Evolutionary conservation across 2,329 filamentous ascomycete species (phyloP).

Genomic region (Cladosporium sp.): DNA sequence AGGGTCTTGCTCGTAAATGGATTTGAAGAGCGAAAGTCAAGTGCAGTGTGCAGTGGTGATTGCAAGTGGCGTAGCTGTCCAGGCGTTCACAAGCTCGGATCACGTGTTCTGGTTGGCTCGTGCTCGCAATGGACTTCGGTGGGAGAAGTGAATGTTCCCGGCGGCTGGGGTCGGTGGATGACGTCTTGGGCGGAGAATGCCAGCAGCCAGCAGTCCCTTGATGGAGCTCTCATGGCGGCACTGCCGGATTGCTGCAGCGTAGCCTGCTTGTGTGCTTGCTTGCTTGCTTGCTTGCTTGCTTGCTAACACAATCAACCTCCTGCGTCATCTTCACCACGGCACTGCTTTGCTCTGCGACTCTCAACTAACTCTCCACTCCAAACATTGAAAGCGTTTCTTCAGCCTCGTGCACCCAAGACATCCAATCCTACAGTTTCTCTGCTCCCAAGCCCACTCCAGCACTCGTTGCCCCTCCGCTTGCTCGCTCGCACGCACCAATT

Average conservation of each 20-base stretch:
- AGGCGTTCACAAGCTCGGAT: slow-evolving; percentile 7
- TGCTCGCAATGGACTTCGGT: neutral
- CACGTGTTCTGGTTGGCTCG: slow-evolving; percentile 12
- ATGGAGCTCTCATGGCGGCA: neutral
- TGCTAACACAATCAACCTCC: neutral
- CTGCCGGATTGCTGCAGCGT: neutral
- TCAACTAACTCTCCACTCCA: neutral
- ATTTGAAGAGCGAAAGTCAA: neutral
- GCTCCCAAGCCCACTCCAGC: neutral
- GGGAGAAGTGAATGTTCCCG: neutral
- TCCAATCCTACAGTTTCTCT: neutral
- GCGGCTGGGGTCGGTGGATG: neutral
- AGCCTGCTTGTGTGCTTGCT: neutral
- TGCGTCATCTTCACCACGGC: neutral
- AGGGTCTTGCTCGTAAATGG: neutral
- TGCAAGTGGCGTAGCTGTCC: neutral
- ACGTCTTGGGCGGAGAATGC: neutral
- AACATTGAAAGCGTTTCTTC: neutral
- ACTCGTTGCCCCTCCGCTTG: slow-evolving; percentile 11
- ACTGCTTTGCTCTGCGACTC: neutral
- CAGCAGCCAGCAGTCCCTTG: neutral
- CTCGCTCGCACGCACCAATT: slow-evolving; percentile 14
- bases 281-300: too few relatives aligned
- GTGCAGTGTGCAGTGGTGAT: neutral
- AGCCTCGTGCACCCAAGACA: neutral